These are phyloP conservation scores for Boletus vinaceobasis DNA, from an alignment of 768 basidiomycete genomes.

Conservation along the genomic window DNA sequence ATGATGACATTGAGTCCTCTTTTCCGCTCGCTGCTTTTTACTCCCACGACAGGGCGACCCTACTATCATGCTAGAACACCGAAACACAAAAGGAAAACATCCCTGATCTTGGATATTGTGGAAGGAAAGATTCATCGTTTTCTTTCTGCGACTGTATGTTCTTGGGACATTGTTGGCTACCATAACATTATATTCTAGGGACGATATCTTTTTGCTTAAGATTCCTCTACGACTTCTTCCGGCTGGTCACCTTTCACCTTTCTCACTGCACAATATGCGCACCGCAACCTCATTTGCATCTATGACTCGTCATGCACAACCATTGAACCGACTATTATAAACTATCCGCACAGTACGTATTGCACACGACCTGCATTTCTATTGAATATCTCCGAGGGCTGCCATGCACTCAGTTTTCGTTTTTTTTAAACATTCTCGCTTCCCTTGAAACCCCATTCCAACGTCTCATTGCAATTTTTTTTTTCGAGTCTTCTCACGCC, in stretches of 20 bases:
- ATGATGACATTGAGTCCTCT: conserved; percentile 31
- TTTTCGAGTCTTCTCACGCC: neutral
- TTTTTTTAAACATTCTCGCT: neutral
- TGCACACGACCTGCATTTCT: conserved; percentile 31
- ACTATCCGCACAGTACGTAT: conserved; percentile 26
- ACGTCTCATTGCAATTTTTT: conserved; percentile 3
- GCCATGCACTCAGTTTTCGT: neutral
- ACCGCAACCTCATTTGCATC: conserved; percentile 19
- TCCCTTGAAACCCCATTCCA: neutral
- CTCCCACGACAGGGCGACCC: conserved; percentile 1
- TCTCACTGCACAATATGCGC: conserved; percentile 4
- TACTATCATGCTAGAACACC: conserved; percentile 1
- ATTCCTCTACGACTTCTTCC: conserved; percentile 6
- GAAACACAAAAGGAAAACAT: conserved; percentile 5
- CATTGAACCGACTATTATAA: conserved; percentile 20
- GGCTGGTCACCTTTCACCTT: conserved; percentile 13
- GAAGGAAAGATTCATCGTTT: conserved; percentile 6
- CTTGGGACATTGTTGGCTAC: conserved; percentile 35
- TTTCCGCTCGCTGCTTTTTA: neutral
- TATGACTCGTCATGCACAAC: conserved; percentile 22
- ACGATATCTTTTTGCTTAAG: conserved; percentile 30
- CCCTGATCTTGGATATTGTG: conserved; percentile 19
- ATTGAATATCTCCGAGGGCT: conserved; percentile 17
- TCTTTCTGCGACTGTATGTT: conserved; percentile 28
- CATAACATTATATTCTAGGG: conserved; percentile 37